A percentile compares a stretch with the other conserved stretches of the same genome.
These are phyloP conservation scores for Narthecium ossifragum DNA, from an alignment of 106 monocot species.

Conservation along the genomic window DNA sequence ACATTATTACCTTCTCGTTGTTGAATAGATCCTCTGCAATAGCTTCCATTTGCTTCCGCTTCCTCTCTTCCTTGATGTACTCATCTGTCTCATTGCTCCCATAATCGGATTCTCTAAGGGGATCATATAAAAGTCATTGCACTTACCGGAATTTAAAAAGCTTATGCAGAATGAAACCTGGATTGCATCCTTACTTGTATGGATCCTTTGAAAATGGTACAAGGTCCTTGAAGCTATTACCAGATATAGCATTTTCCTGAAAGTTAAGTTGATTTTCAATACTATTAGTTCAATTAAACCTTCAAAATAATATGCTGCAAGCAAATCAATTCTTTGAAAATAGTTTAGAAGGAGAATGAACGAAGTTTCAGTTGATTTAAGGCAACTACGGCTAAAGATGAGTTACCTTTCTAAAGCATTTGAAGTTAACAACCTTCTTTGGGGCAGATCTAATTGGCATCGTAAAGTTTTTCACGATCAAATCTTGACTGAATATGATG, in stretches of 20 bases:
- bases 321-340: too few species aligned
- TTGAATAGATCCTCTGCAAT: slow-evolving; percentile 92
- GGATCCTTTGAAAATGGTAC: slow-evolving; percentile 87
- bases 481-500: slow-evolving; percentile 61
- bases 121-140: too few species aligned
- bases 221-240: slow-evolving; percentile 68
- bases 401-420: slow-evolving; percentile 83
- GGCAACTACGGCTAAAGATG: too few species aligned
- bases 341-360: too few species aligned
- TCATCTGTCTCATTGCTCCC: slow-evolving; percentile 28
- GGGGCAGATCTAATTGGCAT: slow-evolving; percentile 6
- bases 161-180: too few species aligned
- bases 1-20: slow-evolving; percentile 56
- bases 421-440: slow-evolving; percentile 51
- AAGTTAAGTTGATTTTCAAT: neutral
- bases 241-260: slow-evolving; percentile 47
- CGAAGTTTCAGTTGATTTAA: neutral
- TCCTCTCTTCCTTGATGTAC: slow-evolving; percentile 76
- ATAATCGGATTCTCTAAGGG: slow-evolving; percentile 55
- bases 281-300: neutral
- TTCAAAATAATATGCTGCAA: too few species aligned
- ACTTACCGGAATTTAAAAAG: too few species aligned
- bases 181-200: slow-evolving; percentile 79
- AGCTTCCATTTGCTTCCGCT: slow-evolving; percentile 78
- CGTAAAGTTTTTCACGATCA: slow-evolving; percentile 47